Evolutionary conservation across 139 green algal species (phyloP), one percentile per base, ranked within the genome.

Genomic region (Asterochloris sp.): DNA sequence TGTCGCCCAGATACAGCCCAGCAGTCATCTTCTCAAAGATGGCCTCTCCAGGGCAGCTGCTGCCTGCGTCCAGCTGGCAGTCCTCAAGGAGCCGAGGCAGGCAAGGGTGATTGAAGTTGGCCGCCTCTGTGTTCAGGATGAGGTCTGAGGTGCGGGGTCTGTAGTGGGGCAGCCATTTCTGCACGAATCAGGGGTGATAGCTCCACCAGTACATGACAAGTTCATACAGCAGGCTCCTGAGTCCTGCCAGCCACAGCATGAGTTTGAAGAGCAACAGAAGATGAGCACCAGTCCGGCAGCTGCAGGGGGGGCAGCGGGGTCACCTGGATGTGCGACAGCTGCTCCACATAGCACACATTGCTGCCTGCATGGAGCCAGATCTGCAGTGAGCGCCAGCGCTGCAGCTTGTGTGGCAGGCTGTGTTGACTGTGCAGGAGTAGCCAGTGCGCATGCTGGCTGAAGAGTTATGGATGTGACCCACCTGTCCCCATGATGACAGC

Each of bases 1-100:
- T 83, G 78, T 98, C 95, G 4, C 95, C 95, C 60, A 98, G 85
- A 85, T 95, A 97, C 89, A 98, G 92, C 13, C 95, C 95, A 1
- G 83, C 28, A 16, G 78, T 92, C 79, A 97, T 80, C 90, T 98
- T 98, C 90, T 98, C 95, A 87, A 96, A 96, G 73, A 90, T 38
- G 82, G 92, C 90, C 77, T 85, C 79, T 62, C 92, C 91, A 78
- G 86, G 78, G 80, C 86, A 85, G 11, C 79, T 73, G 78, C 85
- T 93, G 75, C 83, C 88, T 64, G 79, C 90, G 78, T 96, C 91
- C 79, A 97, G 74, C 81, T 89, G 87, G 63, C 85, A 19, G 85
- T 97, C 94, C 87, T 95, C 94, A 54, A 86, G 27, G 29, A 88
- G 84, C 16, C 79, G 62, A 0, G 91, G 92, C 83, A 83, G 60